Evolutionary conservation across 306 rosid species (phyloP).

Genomic region (Fagus sylvatica): DNA sequence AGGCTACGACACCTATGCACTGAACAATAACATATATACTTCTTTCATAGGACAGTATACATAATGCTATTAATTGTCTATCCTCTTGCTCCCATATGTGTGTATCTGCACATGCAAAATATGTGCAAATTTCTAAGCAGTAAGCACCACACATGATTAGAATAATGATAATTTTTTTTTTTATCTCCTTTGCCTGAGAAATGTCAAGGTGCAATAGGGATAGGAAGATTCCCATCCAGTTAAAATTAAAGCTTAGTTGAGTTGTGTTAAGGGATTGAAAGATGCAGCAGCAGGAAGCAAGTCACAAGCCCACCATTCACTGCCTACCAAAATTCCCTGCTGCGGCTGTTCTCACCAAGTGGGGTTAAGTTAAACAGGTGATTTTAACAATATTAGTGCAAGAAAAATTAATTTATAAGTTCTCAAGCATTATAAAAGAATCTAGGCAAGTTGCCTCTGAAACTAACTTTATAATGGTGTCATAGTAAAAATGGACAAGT

Average conservation of each 20-base stretch:
- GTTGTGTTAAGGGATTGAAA: neutral
- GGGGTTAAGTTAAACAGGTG: neutral
- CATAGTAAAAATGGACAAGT: conserved; percentile 15
- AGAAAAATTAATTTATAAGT: neutral
- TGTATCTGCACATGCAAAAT: too few relatives aligned
- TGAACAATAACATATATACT: neutral
- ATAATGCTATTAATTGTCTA: neutral
- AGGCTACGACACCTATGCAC: too few relatives aligned
- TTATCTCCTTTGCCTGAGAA: neutral
- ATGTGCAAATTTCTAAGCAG: too few relatives aligned
- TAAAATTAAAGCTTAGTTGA: neutral
- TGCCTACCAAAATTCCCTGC: neutral
- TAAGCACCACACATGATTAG: too few relatives aligned
- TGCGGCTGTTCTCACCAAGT: neutral
- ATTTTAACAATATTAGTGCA: neutral
- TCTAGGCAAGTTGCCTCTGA: neutral
- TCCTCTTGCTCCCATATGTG: neutral
- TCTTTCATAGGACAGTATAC: neutral
- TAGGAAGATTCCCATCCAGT: neutral
- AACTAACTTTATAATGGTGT: neutral
- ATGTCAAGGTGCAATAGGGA: neutral
- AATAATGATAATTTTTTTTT: too few relatives aligned
- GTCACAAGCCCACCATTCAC: neutral
- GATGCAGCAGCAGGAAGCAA: neutral
- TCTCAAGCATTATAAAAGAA: neutral